phyloP scores from a whole-genome alignment of 768 basidiomycete species.

The Amanita rubescens region DNA sequence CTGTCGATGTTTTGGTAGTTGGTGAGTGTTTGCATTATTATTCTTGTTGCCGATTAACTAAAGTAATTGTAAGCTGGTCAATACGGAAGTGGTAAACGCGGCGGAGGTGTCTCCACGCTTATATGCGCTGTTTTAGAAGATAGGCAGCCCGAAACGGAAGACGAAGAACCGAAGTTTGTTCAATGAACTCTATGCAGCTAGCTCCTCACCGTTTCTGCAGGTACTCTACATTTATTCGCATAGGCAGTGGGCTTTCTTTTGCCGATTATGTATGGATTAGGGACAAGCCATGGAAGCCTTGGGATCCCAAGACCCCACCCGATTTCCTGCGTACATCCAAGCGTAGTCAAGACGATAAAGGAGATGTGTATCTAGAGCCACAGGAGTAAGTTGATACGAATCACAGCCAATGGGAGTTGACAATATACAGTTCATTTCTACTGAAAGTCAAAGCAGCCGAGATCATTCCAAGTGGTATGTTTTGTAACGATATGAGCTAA shows the following conservation, averaged over 20 bases:
- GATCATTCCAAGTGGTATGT: conserved; percentile 64
- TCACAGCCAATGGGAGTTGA: background rate
- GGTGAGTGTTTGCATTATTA: conserved; percentile 38
- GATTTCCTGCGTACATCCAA: conserved; percentile 57
- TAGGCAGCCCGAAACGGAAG: conserved; percentile 42
- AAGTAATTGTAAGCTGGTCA: conserved; percentile 54
- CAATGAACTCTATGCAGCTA: conserved; percentile 1
- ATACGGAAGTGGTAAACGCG: conserved; percentile 80
- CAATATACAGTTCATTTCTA: conserved; percentile 72
- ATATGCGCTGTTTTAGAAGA: conserved; percentile 88
- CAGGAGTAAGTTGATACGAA: conserved; percentile 51
- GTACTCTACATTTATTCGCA: conserved; percentile 81
- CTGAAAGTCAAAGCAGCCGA: conserved; percentile 92
- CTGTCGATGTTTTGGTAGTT: conserved; percentile 85
- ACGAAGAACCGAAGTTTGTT: conserved; percentile 58
- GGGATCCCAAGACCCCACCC: conserved; percentile 70
- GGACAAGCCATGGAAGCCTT: conserved; percentile 74
- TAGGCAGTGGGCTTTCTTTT: conserved; percentile 84
- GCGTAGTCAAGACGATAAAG: conserved; percentile 66
- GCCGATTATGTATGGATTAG: conserved; percentile 83
- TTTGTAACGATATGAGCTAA: background rate
- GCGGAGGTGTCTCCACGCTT: conserved; percentile 84
- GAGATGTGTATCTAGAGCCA: conserved; percentile 87
- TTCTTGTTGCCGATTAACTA: background rate
- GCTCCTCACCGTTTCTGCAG: conserved; percentile 29